Base-by-base conservation (phyloP, 2,329 filamentous ascomycete genomes). In the Colletotrichum simmondsii region DNA sequence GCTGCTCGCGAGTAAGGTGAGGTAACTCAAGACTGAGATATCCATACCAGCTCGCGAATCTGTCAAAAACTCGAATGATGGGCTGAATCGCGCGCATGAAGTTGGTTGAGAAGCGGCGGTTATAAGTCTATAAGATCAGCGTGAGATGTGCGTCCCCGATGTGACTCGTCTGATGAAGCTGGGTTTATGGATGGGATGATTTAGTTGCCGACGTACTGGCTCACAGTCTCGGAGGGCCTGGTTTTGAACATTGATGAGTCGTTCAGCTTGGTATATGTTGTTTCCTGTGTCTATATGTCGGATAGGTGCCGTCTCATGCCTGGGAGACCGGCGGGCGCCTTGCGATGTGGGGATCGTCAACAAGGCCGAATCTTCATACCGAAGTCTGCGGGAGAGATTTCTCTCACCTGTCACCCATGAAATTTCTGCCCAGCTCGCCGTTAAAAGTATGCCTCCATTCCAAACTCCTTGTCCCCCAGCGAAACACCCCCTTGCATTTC, bases 41-140 rank as follows among this genome's bases (percentile, higher is more conserved):
- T 28, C 11, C 60, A 53, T 28, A 53, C 12, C n/a, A 26, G n/a
- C 42, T 16, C 46, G 30, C 32, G 46, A 35, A 53, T 35, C n/a
- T 12, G 28, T 11, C n/a, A 35, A 53, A 14, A 32, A 35, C 8
- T 42, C 6, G 14, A 22, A 53, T 24, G 60, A 42, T 7, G 60
- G 7, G 24, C 42, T 63, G 60, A 63, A 53, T 63, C 60, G 60
- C n/a, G 60, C 30, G 67, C 67, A 69, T 69, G 22, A 57, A 64
- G 30, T 8, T 8, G 22, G 28, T 11, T 11, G 19, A 19, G 12
- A 49, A 49, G n/a, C n/a, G 46, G 37, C 26, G 35, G 35, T 46
- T 30, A 6, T 46, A n/a, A 49, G 37, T 42, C 37, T 42, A 24
- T 49, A 42, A 46, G 49, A 58, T 28, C 28, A 10, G 62, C 57